Conservation (phyloP, 805 yeast species). For the Torulaspora delbrueckii region DNA sequence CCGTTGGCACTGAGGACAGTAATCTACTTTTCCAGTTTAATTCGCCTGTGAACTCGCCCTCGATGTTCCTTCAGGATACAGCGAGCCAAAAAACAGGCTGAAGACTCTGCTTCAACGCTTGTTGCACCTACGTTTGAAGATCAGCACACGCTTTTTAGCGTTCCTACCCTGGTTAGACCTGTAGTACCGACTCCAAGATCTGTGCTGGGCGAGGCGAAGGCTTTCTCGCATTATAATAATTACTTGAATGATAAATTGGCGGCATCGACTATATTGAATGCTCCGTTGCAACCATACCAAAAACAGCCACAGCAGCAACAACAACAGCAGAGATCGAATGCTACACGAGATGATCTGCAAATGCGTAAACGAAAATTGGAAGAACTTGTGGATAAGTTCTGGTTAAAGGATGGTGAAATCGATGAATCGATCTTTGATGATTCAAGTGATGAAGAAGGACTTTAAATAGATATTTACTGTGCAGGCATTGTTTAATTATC, state of each 20-base stretch:
- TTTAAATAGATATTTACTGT: not conserved
- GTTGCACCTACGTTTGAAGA: not conserved
- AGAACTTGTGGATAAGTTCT: conserved; percentile 22
- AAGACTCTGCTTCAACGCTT: not conserved
- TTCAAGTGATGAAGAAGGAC: conserved; percentile 31
- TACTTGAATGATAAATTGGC: conserved; percentile 10
- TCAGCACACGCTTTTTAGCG: not conserved
- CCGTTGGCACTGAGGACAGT: conserved; percentile 12
- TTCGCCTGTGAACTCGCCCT: conserved; percentile 12
- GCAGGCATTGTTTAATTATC: not conserved
- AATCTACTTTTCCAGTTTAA: conserved; percentile 17
- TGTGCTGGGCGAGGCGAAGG: conserved; percentile 1
- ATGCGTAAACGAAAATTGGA: conserved; percentile 7
- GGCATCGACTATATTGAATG: not conserved
- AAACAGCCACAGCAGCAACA: not conserved
- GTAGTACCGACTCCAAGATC: not conserved
- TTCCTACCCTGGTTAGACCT: not conserved
- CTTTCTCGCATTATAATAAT: conserved; percentile 18
- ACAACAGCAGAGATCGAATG: not conserved
- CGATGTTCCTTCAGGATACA: not conserved
- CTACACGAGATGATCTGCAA: not conserved
- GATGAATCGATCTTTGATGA: conserved; percentile 31
- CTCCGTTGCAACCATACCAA: not conserved
- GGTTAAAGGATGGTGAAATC: conserved; percentile 26
- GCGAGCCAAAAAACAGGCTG: not conserved